Conservation (phyloP, 805 yeast genomes). For the Millerago galiae region DNA sequence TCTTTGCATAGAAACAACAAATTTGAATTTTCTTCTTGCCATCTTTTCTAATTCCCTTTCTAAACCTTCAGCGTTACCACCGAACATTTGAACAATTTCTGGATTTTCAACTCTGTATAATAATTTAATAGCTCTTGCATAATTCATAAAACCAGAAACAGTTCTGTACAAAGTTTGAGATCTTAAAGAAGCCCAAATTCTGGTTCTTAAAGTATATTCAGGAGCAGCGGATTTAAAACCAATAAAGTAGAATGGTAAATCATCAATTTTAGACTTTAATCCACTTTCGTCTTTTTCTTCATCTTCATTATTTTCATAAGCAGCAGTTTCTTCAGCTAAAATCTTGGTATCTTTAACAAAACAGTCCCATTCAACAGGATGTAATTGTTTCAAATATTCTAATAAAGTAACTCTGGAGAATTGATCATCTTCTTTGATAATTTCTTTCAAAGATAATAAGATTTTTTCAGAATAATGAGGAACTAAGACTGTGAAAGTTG, state of each 20-base stretch:
- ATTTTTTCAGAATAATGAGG: conserved; percentile 97
- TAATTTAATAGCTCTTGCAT: conserved; percentile 90
- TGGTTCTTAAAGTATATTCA: conserved; percentile 89
- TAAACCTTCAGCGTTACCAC: conserved; percentile 94
- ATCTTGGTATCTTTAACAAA: conserved; percentile 94
- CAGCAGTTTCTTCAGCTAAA: conserved; percentile 90
- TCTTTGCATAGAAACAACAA: conserved; percentile 84
- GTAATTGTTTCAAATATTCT: conserved; percentile 91
- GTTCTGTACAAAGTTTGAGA: conserved; percentile 96
- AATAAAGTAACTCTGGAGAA: conserved; percentile 89
- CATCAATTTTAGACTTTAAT: conserved; percentile 80
- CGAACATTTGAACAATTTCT: conserved; percentile 94
- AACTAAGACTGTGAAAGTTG: conserved; percentile 93
- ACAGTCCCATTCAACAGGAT: conserved; percentile 97
- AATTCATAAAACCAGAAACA: conserved; percentile 97
- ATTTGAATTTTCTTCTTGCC: conserved; percentile 79
- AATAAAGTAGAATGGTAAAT: conserved; percentile 88
- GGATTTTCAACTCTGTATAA: conserved; percentile 93
- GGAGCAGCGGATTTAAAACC: conserved; percentile 98
- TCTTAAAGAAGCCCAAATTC: conserved; percentile 98
- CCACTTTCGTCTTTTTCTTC: conserved; percentile 57
- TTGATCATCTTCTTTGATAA: conserved; percentile 95
- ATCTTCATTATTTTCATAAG: conserved; percentile 42
- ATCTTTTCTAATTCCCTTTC: conserved; percentile 91
- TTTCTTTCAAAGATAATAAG: conserved; percentile 85